Base-by-base conservation (phyloP, 2,329 filamentous ascomycete species). In the Aspergillus brunneoviolaceus region DNA sequence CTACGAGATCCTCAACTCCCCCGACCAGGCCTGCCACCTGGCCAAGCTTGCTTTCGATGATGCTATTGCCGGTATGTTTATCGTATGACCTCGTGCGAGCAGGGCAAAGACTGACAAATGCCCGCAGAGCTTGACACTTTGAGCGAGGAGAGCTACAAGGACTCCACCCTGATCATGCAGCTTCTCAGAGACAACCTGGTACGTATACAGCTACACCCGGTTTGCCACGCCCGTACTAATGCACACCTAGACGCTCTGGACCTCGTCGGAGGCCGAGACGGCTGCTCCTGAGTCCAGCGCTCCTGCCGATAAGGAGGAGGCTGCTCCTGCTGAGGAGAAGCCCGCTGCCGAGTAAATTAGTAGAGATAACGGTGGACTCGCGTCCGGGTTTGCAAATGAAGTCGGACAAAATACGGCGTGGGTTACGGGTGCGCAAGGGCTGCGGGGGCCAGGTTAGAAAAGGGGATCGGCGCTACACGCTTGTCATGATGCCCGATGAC, bases 1-100 rank as follows among this genome's bases (percentile, higher is more conserved):
- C 89, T 99, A 99, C 81, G 91, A 99, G 88, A 99, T 98, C 79
- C 86, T 98, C 75, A 99, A 98, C 86, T 92, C 94, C 49, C 94
- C 94, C 67, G 95, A 98, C 80, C 94, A 96, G 84, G 94, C 93
- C 77, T 97, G 94, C 89, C 93, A 96, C 80, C 88, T 97, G 70
- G 94, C 92, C 80, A 96, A 96, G 87, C 91, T 94, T 80, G 91
- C 91, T 61, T 96, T 96, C 76, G 92, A 96, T 75, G 94, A 98
- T 81, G 94, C 94, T 69, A 97, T 97, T 86, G 93, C 93, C 73
- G 86, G 85, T 87, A 78, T 67, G 82, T 82, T 48, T 55, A 11
- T 25, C 21, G 2, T 35, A 16, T 16, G 23, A 11, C 33, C 63
- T 61, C 55, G 19, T 16, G 27, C 29, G 45, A 9, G 14, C 50